A percentile compares a stretch with the other conserved stretches of the same genome.
phyloP scores from a whole-genome alignment of 768 basidiomycete genomes.

The Trametes cubensis region DNA sequence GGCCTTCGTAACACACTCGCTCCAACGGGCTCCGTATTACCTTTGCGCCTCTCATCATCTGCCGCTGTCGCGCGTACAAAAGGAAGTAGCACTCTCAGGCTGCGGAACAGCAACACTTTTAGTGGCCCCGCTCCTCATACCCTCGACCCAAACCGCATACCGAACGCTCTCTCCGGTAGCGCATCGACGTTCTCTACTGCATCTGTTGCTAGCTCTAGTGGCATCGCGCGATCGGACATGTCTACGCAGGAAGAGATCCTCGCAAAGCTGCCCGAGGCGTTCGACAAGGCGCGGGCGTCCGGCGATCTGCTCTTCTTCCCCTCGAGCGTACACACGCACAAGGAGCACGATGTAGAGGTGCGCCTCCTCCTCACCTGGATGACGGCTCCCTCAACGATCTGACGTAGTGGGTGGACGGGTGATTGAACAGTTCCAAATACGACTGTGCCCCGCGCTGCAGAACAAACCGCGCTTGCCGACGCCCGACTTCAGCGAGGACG shows the following conservation, averaged over 20 bases:
- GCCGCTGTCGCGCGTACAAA: background rate
- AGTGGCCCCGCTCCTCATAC: background rate
- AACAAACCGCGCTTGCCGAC: conserved; percentile 67
- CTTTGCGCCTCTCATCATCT: background rate
- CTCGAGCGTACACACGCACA: conserved; percentile 64
- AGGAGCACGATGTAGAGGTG: conserved; percentile 69
- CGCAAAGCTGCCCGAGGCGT: conserved; percentile 52
- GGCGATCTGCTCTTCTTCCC: conserved; percentile 80
- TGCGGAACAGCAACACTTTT: conserved; percentile 6
- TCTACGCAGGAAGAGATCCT: conserved; percentile 49
- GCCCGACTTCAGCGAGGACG: conserved; percentile 40
- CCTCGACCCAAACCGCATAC: background rate
- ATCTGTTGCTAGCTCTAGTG: background rate
- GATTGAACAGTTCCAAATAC: conserved; percentile 75
- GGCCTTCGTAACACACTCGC: background rate
- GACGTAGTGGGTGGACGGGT: conserved; percentile 3
- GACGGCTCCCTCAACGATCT: too few species aligned
- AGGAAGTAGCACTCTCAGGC: conserved; percentile 1
- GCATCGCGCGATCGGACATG: conserved; percentile 6
- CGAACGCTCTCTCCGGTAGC: background rate
- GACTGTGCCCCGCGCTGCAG: conserved; percentile 82
- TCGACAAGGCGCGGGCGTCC: conserved; percentile 57
- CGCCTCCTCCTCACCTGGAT: conserved; percentile 17
- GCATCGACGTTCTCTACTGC: background rate
- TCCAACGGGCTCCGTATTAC: background rate